Evolutionary conservation across 75 land plant species (phyloP), one percentile per base, ranked within the genome.

Genomic region (Azolla pinnata): DNA sequence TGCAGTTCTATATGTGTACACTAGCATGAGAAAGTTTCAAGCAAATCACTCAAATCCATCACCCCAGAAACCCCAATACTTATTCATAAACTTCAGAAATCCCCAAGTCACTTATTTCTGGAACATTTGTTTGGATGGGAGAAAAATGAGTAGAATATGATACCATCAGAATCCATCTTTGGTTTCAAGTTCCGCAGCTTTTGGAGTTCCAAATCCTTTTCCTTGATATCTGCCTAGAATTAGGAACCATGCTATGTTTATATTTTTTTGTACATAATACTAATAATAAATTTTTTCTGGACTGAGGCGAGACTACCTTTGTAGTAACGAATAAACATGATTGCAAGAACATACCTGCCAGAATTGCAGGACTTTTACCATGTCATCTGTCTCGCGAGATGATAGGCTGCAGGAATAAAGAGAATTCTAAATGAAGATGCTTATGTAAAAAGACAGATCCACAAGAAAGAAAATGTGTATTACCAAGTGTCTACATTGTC

Each of bases 321-420:
- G 1, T 17, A 20, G 4, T 20, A 46, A 2, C 19, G 29, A 34
- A 2, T 12, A 10, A 17, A 38, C 7, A 38, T 38, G 42, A 38
- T 38, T 38, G 42, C 10, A 16, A 62, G 0, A 42, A 44, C 1
- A 8, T n/a, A 68, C 70, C 70, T 68, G 52, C 72, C 72, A 69
- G 10, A 38, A 54, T 30, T 62, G 57, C 14, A 69, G 42, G 32
- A 35, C 47, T 66, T 69, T 62, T 21, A 62, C 25, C 53, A 69
- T 44, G 19, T 23, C 50, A 27, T 62, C 60, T 1, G 63, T 51
- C 27, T 69, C 72, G 14, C 47, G 20, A 56, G 49, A 44, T 16
- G 30, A 24, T 30, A 29, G 0, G 46, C 23, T 29, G 31, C 20
- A 57, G 14, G 38, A 10, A 0, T 31, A 10, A 7, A 30, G 34